Evolutionary conservation across 2,329 filamentous ascomycete species (phyloP).

Genomic region (Cyphellophora attinorum): DNA sequence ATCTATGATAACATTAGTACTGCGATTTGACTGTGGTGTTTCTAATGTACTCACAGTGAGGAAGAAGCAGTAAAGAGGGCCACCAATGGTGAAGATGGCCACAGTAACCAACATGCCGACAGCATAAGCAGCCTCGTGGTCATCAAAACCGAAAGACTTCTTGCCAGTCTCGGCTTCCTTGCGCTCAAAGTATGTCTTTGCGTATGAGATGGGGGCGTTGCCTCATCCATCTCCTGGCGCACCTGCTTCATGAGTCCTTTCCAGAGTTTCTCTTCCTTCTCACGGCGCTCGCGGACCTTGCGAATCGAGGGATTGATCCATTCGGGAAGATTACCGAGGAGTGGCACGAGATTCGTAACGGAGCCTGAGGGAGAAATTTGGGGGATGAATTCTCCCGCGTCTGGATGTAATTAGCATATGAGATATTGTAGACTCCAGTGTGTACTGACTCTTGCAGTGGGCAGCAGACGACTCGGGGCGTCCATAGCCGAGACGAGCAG

Average conservation of each 20-base stretch:
- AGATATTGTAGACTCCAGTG: too few relatives aligned
- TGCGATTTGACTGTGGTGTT: too few relatives aligned
- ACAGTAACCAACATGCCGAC: constrained; percentile 19
- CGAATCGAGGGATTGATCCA: constrained; percentile 19
- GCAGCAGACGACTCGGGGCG: constrained; percentile 17
- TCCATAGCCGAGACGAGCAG: constrained; percentile 18
- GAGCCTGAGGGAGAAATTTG: constrained; percentile 20
- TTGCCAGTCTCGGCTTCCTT: constrained; percentile 14
- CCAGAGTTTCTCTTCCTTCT: constrained; percentile 21
- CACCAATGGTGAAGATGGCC: constrained; percentile 20
- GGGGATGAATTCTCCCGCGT: constrained; percentile 20
- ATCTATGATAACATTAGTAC: too few relatives aligned
- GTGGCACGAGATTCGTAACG: constrained; percentile 18
- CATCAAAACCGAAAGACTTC: constrained; percentile 16
- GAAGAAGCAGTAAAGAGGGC: constrained; percentile 20
- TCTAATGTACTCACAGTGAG: constrained; percentile 20
- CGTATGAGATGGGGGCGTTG: constrained; percentile 18
- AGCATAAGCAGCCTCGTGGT: constrained; percentile 20
- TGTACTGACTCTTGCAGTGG: constrained; percentile 21
- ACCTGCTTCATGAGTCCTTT: constrained; percentile 20
- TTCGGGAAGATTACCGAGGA: constrained; percentile 18
- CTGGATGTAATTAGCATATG: too few relatives aligned
- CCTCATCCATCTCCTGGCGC: constrained; percentile 15
- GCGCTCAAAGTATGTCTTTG: constrained; percentile 18
- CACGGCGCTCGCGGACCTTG: constrained; percentile 17